Evolutionary conservation across 208 protist genomes (phyloP).

Genomic region (Leishmania mexicana): DNA sequence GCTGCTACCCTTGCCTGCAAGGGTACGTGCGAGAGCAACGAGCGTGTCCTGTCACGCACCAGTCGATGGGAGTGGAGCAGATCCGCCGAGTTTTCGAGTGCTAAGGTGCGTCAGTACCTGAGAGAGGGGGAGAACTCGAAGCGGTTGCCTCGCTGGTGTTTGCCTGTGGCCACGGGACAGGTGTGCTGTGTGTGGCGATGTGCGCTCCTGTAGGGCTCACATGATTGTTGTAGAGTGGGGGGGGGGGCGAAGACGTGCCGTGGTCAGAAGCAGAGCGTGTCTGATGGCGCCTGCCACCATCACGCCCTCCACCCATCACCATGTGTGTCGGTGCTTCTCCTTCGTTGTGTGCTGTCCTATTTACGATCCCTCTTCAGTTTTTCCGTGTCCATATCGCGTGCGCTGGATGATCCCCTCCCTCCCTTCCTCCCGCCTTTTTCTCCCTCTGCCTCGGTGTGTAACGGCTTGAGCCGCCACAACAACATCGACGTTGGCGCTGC

Average conservation of each 20-base stretch:
- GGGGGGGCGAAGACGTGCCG: not conserved
- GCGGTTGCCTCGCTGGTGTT: not conserved
- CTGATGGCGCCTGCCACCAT: not conserved
- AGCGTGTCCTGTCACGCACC: slow-evolving; percentile 62
- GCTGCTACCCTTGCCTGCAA: slow-evolving; percentile 85
- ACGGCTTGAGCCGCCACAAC: no score
- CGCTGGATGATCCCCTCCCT: no score
- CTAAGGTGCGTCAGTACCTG: slow-evolving; percentile 17
- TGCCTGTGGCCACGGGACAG: not conserved
- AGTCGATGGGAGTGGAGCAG: slow-evolving; percentile 49
- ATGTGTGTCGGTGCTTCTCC: not conserved
- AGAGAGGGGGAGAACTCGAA: not conserved
- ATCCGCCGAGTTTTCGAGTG: slow-evolving; percentile 83
- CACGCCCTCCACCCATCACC: not conserved
- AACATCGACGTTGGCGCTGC: no score
- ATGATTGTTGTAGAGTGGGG: not conserved
- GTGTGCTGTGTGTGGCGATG: not conserved
- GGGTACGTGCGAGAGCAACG: slow-evolving; percentile 48
- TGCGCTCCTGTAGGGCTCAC: not conserved
- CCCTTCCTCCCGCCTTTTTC: no score
- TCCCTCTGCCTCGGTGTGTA: no score
- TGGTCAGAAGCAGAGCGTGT: not conserved
- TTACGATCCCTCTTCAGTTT: no score
- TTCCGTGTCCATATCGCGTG: no score
- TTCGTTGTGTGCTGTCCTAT: no score